phyloP scores from a whole-genome alignment of 371 early-diverging fungal genomes.

The Mucor racemosus region DNA sequence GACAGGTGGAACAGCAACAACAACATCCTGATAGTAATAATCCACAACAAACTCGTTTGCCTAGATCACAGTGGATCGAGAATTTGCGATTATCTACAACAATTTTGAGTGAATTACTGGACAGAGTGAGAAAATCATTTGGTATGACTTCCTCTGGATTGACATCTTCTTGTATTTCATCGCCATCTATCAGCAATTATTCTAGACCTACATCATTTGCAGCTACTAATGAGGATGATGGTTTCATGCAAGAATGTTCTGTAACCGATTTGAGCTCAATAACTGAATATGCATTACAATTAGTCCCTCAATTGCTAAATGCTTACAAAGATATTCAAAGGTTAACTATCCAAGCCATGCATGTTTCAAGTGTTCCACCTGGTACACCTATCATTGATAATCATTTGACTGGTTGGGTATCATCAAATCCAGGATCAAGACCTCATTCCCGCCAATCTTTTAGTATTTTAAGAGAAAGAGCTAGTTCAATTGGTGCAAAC shows the following conservation, averaged over 20 bases:
- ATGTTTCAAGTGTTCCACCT: conserved; percentile 26
- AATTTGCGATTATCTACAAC: conserved; percentile 59
- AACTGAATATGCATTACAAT: conserved; percentile 35
- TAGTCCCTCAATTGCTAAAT: conserved; percentile 47
- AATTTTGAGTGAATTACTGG: conserved; percentile 59
- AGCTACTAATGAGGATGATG: conserved; percentile 28
- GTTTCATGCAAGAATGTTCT: conserved; percentile 26
- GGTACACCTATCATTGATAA: neutral
- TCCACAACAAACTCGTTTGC: conserved; percentile 41
- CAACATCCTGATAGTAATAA: conserved; percentile 13
- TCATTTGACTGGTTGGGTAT: neutral
- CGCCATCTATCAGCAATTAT: conserved; percentile 39
- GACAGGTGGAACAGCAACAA: conserved; percentile 41
- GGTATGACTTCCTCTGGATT: conserved; percentile 42
- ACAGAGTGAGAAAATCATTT: conserved; percentile 52
- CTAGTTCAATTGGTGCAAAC: conserved; percentile 13
- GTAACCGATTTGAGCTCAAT: conserved; percentile 29
- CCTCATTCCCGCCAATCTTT: conserved; percentile 28
- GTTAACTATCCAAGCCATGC: conserved; percentile 44
- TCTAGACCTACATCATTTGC: conserved; percentile 48
- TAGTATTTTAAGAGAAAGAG: conserved; percentile 24
- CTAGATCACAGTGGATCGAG: conserved; percentile 56
- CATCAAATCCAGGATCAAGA: neutral
- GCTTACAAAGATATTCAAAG: conserved; percentile 53
- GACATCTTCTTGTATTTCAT: conserved; percentile 35